Evolutionary conservation across 2,329 filamentous ascomycete genomes (phyloP), one percentile per base, ranked within the genome.

Genomic region (Fusarium sp.): DNA sequence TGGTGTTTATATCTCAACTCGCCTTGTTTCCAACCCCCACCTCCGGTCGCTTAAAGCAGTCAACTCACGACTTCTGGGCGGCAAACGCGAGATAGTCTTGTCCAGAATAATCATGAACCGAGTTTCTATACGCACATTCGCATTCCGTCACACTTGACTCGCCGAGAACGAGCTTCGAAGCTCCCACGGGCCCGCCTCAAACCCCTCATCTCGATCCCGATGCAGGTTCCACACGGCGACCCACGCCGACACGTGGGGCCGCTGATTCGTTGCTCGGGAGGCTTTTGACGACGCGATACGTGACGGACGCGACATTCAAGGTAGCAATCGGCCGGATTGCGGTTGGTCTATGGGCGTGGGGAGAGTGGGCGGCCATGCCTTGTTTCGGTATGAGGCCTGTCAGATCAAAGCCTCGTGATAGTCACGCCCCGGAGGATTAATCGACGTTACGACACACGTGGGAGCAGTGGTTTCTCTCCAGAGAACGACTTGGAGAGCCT

Each of bases 241-340:
- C 64, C 61, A 64, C 62, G 66, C 56, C 57, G 42, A 72, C 77
- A 80, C 78, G 78, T 80, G 78, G 77, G 78, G 71, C 62, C 62
- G 67, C 69, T 80, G 78, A 80, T 79, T 80, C 77, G 78, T 65
- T 69, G 61, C 44, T 67, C 35, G 29, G 35, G 60, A 42, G 65
- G 62, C 44, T 67, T n/a, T 53, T 70, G 14, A 65, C 53, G 60
- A 71, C 57, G 27, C 59, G 64, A 55, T 42, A 51, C 31, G 22
- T 44, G 27, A 44, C 16, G 5, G 14, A n/a, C 38, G 33, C 51
- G 53, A 53, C 36, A 31, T 53, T 53, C 49, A 17, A 42, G 58
- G 65, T 72, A 59, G 72, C 68, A 29, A 38, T 49, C 59, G 60
- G 61, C 17, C 16, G 36, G 62, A 20, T 27, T 38, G 22, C 36